Base-by-base conservation (phyloP, 73 alveolate species). In the Symbiodinium natans region DNA sequence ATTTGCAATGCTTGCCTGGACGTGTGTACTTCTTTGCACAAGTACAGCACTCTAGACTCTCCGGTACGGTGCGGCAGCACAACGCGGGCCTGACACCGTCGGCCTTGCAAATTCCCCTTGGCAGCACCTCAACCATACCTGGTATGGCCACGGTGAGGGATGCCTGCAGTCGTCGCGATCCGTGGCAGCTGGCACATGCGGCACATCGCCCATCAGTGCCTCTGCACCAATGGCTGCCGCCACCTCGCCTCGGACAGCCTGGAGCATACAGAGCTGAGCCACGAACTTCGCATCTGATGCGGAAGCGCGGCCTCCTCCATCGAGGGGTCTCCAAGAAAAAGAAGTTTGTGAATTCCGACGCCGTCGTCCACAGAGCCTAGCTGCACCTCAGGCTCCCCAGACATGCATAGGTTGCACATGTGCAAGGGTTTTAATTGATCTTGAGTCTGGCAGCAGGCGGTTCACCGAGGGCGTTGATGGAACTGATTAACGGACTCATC, bases 71-170 rank as follows among this genome's bases (percentile, higher is more conserved):
- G n/a, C n/a, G n/a, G n/a, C n/a, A n/a, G n/a, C n/a, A n/a, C n/a
- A n/a, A 6, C 10, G 29, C 75, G 27, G 41, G 43, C 93, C 93
- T 86, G 56, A 86, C 93, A 6, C 93, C 93, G 19, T 34, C 59
- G 17, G 93, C 93, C 40, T 86, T 86, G 25, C 82, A 54, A 2
- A 77, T 48, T 29, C 83, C 83, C 56, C 52, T 48, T 6, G 93
- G 93, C 93, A 86, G 39, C 15, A 86, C 93, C 34, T 86, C 93
- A 52, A 86, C 93, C 93, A 86, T 86, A 13, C 93, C 93, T 34
- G 93, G 83, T 19, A 86, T 34, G 82, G 93, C 93, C 41, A 86
- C 93, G 9, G 93, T 86, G 56, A 86, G 54, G 54, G 93, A 43
- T 43, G 93, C 93, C 93, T 84, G 31, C 34, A 19, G 39, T 29